A percentile compares a stretch with the other conserved stretches of the same genome.
phyloP scores from a whole-genome alignment of 306 rosid genomes.

The Trichosanthes truncata region DNA sequence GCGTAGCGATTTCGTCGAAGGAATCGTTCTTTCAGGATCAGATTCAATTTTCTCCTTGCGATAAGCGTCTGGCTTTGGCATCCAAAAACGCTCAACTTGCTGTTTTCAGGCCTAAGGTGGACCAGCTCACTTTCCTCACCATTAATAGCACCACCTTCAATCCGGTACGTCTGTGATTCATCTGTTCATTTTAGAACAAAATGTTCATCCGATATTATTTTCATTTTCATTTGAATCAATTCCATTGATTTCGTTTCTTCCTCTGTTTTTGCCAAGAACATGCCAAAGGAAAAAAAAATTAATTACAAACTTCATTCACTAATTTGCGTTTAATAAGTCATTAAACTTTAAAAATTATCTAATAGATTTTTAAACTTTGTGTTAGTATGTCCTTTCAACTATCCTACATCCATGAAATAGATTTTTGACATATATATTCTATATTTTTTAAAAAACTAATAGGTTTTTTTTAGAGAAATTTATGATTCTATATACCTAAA shows the following conservation, averaged over 20 bases:
- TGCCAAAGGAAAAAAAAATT: too few species aligned
- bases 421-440: too few species aligned
- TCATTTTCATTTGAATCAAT: background rate
- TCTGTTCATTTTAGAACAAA: background rate
- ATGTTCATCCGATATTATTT: background rate
- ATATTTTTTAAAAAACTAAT: too few species aligned
- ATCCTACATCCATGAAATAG: too few species aligned
- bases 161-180: conserved; percentile 24
- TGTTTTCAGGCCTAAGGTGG: conserved; percentile 65
- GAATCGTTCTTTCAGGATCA: conserved; percentile 33
- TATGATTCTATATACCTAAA: too few species aligned
- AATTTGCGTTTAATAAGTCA: too few species aligned
- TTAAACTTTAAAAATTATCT: too few species aligned
- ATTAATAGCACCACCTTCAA: conserved; percentile 23
- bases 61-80: conserved; percentile 41
- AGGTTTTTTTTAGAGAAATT: too few species aligned
- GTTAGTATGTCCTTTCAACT: too few species aligned
- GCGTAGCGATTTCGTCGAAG: conserved; percentile 52
- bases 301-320: too few species aligned
- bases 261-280: background rate
- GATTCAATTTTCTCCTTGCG: conserved; percentile 85
- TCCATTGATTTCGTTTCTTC: background rate
- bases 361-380: too few species aligned
- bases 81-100: conserved; percentile 37
- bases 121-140: conserved; percentile 60